These are phyloP conservation scores for Gossypium herbaceum DNA, from an alignment of 345 rosid species.

Conservation along the genomic window DNA sequence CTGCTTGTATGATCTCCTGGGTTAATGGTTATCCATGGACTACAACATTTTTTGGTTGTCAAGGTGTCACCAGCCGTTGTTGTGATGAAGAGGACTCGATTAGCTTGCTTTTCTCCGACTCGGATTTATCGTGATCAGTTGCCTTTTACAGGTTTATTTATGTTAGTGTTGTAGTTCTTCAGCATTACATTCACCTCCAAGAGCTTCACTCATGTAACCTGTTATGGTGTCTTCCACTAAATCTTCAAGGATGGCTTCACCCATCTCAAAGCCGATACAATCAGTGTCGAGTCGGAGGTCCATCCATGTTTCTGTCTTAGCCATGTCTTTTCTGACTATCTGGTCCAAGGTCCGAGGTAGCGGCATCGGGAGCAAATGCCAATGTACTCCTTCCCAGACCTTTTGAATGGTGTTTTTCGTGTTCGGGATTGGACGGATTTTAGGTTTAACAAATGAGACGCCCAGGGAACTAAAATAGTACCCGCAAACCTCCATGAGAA, in stretches of 20 bases:
- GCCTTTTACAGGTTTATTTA: neutral
- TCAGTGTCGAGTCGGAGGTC: conserved; percentile 46
- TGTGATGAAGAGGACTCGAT: neutral
- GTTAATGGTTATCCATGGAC: neutral
- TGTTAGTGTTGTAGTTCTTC: conserved; percentile 18
- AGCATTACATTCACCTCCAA: conserved; percentile 17
- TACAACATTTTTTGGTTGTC: neutral
- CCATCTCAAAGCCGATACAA: conserved; percentile 40
- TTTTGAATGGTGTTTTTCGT: conserved; percentile 37
- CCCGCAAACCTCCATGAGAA: conserved; percentile 55
- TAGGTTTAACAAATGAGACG: conserved; percentile 46
- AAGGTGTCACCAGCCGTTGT: neutral
- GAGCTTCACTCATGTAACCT: conserved; percentile 26
- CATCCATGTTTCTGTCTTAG: conserved; percentile 64
- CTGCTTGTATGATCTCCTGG: neutral
- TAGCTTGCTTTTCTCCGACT: conserved; percentile 3
- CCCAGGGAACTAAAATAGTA: conserved; percentile 45
- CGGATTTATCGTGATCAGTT: neutral
- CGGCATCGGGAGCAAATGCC: conserved; percentile 71
- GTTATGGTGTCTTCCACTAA: conserved; percentile 51
- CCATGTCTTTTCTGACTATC: conserved; percentile 66
- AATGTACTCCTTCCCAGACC: conserved; percentile 62
- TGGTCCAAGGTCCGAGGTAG: conserved; percentile 68
- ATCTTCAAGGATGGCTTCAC: conserved; percentile 59
- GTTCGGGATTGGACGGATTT: conserved; percentile 38